Conservation (phyloP, 148 eudicot genomes). For the Linanthus parryae region DNA sequence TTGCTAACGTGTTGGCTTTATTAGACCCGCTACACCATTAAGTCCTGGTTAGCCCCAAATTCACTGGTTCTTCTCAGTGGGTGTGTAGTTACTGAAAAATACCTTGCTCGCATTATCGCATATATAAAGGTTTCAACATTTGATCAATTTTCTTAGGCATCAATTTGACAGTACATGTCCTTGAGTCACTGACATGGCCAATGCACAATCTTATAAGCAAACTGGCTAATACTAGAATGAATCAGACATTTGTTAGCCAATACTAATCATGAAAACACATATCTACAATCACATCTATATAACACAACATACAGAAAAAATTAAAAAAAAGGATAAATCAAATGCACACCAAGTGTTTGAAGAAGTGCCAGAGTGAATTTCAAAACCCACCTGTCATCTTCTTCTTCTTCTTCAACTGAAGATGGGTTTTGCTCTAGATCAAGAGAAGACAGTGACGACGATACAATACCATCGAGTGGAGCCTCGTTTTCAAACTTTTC, state of each 20-base stretch:
- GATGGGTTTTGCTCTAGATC: constrained; percentile 10
- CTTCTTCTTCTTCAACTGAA: constrained; percentile 29
- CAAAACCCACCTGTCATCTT: constrained; percentile 61
- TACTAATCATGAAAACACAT: neutral
- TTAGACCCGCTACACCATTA: too few relatives aligned
- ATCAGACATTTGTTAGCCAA: neutral
- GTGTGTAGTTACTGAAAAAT: too few relatives aligned
- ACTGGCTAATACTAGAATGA: neutral
- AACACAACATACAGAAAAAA: neutral
- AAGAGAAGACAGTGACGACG: constrained; percentile 2
- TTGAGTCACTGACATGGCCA: too few relatives aligned
- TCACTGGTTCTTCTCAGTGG: too few relatives aligned
- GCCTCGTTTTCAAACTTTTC: constrained; percentile 57
- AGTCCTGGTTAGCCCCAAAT: too few relatives aligned
- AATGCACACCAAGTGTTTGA: neutral
- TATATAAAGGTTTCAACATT: too few relatives aligned
- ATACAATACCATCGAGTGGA: constrained; percentile 20
- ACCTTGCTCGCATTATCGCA: too few relatives aligned
- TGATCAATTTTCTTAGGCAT: too few relatives aligned
- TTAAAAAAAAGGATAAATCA: neutral
- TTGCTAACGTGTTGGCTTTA: too few relatives aligned
- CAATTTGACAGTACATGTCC: too few relatives aligned
- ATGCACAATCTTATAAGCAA: too few relatives aligned
- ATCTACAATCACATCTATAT: neutral
- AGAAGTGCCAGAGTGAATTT: neutral